phyloP scores from a whole-genome alignment of 352 stramenopile genomes.

The Peronospora tabacina region DNA sequence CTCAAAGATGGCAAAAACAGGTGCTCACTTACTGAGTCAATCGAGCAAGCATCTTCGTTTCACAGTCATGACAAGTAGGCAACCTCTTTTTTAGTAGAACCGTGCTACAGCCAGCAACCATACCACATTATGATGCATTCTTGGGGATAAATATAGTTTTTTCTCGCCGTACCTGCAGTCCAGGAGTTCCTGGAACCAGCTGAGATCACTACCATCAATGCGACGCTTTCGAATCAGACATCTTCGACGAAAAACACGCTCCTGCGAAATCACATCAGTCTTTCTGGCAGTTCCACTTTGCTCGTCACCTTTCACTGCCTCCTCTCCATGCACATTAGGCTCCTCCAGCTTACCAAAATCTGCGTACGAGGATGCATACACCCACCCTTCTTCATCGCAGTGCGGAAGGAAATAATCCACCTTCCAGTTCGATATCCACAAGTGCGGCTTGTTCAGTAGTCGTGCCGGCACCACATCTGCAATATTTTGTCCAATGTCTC shows the following conservation, averaged over 20 bases:
- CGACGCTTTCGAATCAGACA: conserved; percentile 53
- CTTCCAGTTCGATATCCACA: conserved; percentile 68
- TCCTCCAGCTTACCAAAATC: conserved; percentile 29
- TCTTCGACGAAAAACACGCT: conserved; percentile 30
- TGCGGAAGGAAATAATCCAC: conserved; percentile 42
- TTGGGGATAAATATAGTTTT: not conserved
- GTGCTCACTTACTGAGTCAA: conserved; percentile 45
- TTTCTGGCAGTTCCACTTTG: conserved; percentile 3
- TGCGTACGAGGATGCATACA: conserved; percentile 43
- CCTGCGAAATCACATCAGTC: not conserved
- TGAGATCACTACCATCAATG: conserved; percentile 65
- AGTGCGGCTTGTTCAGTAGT: conserved; percentile 58
- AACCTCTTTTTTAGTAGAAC: conserved; percentile 62
- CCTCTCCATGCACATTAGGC: conserved; percentile 2
- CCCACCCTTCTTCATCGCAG: conserved; percentile 63
- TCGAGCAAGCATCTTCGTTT: conserved; percentile 37
- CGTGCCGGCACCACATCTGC: conserved; percentile 55
- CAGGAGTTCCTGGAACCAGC: conserved; percentile 72
- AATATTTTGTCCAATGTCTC: conserved; percentile 43
- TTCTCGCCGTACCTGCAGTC: not conserved
- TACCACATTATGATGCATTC: not conserved
- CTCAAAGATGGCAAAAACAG: not conserved
- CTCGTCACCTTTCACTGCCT: conserved; percentile 1
- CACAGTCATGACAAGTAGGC: conserved; percentile 69
- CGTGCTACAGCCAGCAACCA: conserved; percentile 24